Base-by-base conservation (phyloP, 1,139 yeast genomes). In the Yamadazyma blattariae region DNA sequence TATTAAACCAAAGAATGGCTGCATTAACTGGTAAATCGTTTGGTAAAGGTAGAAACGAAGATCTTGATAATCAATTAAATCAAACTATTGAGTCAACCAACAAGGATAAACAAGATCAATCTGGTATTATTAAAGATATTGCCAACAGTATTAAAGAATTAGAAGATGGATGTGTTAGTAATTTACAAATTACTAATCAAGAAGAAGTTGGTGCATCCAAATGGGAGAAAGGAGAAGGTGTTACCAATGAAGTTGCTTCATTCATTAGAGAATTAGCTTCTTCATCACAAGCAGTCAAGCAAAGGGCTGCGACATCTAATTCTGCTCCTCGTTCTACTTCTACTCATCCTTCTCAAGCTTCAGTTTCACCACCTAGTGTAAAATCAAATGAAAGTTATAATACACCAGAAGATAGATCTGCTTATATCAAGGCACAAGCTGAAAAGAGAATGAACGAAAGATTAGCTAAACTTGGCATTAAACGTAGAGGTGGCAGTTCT, bases 371-470 rank as follows among this genome's bases (percentile, higher is more conserved):
- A 7, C 32, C 46, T 17, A 32, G 53, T 14, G 23, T 34, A 2
- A 20, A 11, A 15, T 20, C 26, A 12, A 24, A 26, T 34, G 30
- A 29, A 24, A 48, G 50, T 8, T 67, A 64, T 46, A 56, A 47
- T 15, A 62, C 67, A 12, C 71, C 74, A 8, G 85, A 78, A 47
- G 95, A 87, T 38, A 73, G 96, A 46, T 76, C 94, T 7, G 90
- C 90, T 6, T 80, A 81, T 47, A 82, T 89, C 41, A 88, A 87
- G 54, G 96, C 92, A 10, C 95, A 87, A 51, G 97, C 97, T 0
- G 87, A 85, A 48, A 79, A 83, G 58, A 77, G 88, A 52, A 89
- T 90, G 95, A 82, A 80, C 44, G 97, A 89, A 51, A 71, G 94
- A 49, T 70, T 89, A 54, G 96, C 96, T 1, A 85, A 84, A 45